Base-by-base conservation (phyloP, 2,329 filamentous ascomycete species). In the Gyromitra esculenta region DNA sequence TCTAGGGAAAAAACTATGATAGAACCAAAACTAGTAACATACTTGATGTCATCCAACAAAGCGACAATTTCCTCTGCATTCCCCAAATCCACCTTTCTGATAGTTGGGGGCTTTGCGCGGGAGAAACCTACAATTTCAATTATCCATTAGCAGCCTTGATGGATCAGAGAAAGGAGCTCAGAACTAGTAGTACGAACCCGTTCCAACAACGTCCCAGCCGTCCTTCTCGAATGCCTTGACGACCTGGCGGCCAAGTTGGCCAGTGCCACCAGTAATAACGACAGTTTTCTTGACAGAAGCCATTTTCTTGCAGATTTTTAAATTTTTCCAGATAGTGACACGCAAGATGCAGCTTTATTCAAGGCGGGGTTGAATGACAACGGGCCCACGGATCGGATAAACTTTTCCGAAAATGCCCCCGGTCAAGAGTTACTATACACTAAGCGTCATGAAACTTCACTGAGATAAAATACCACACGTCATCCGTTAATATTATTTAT, bases 181-280 rank as follows among this genome's bases (percentile, higher is more conserved):
- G 5, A 35, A 5, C 5, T n/a, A 6, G 31, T 37, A 57, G 8
- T 35, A 52, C 67, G 15, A 67, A 80, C 80, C 92, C 1, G 91
- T 91, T 62, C 92, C 92, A 79, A 90, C 89, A 73, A 90, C 89
- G n/a, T 85, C 85, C 89, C 93, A 97, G 48, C 87, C 86, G 39
- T 86, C 87, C 73, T 87, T 84, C 69, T 90, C 85, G 82, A 97
- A 97, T 11, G 88, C 88, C 77, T 87, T 79, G 70, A 91, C 86
- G 37, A 62, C 69, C 83, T 96, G 90, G 56, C 93, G 89, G 63
- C 94, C 94, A 1, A 97, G 87, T 9, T 97, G 87, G 70, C 94
- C 94, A 21, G 92, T 95, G 48, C 93, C 93, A 73, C 94, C 94
- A 5, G 94, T 97, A 71, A 97, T 85, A 35, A 97, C 86, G 8